Conservation (phyloP, 805 yeast species). For the Cyberlindnera saturnus region DNA sequence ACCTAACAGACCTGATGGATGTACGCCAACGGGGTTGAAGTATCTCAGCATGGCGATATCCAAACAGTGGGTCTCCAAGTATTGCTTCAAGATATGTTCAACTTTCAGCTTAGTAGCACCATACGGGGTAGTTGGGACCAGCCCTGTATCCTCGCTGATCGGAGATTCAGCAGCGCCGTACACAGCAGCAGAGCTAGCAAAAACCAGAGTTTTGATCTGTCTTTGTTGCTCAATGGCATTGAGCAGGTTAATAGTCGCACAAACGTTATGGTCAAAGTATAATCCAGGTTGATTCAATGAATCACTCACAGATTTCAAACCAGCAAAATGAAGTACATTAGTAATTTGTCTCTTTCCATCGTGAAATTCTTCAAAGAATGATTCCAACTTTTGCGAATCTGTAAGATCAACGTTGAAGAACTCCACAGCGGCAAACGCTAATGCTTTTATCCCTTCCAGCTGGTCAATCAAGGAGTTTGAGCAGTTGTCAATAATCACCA, state of each 20-base stretch:
- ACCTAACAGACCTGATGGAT: conserved; percentile 73
- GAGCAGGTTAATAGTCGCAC: conserved; percentile 56
- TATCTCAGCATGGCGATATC: conserved; percentile 56
- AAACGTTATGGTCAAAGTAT: conserved; percentile 64
- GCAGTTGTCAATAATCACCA: conserved; percentile 68
- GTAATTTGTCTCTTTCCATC: conserved; percentile 5
- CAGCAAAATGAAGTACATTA: conserved; percentile 61
- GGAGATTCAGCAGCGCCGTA: conserved; percentile 77
- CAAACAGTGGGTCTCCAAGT: conserved; percentile 42
- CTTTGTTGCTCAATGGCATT: conserved; percentile 36
- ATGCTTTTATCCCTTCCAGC: conserved; percentile 35
- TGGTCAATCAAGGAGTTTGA: conserved; percentile 64
- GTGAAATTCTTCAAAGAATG: conserved; percentile 8
- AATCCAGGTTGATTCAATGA: conserved; percentile 59
- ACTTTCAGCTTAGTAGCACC: conserved; percentile 66
- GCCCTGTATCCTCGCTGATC: conserved; percentile 45
- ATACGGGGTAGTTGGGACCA: conserved; percentile 69
- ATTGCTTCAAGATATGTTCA: conserved; percentile 35
- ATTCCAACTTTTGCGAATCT: not conserved
- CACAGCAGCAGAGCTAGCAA: conserved; percentile 77
- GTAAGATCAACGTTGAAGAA: conserved; percentile 29
- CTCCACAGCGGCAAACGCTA: conserved; percentile 40
- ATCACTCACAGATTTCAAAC: conserved; percentile 80
- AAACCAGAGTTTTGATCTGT: conserved; percentile 48
- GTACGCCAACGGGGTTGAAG: conserved; percentile 85